Base-by-base conservation (phyloP, 2,329 filamentous ascomycete species). In the Fusarium staphyleae region DNA sequence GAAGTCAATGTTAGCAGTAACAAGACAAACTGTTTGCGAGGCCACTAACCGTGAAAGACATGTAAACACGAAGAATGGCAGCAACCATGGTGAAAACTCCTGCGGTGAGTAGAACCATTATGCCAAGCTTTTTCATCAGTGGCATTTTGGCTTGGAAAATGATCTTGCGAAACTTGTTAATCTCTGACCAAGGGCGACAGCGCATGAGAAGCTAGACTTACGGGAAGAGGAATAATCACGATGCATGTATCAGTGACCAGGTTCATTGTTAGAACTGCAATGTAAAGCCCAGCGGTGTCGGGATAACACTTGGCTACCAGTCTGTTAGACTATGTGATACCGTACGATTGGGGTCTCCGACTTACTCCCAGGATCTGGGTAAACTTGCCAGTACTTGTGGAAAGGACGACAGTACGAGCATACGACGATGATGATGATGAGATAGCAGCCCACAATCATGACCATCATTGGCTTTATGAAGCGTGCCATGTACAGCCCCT, bases 311-410 rank as follows among this genome's bases (percentile, higher is more conserved):
- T 32, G 13, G 29, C 29, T 32, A 12, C 9, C 6, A 13, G 29
- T 13, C 14, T 32, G 29, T 32, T 13, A 32, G 29, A 6, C 12
- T n/a, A 12, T 13, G 6, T 6, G 14, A n/a, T 13, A 32, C 13
- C 29, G 14, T 6, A 6, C 12, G 6, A 32, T 6, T 32, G 10
- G 29, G 6, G 13, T 32, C 13, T 3, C 13, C 10, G 1, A 35
- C 50, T 14, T 40, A 53, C 50, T 40, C 8, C 50, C 15, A 22
- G 29, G 29, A 5, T 36, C 30, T 9, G 47, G 35, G 12, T 47
- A 48, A 13, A 55, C 52, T 13, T 49, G 19, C 52, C 52, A 55
- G 47, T 55, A 55, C 18, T 47, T 22, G 11, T 37, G 15, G 26
- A 55, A 55, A 3, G 52, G 52, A 2, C 52, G 47, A 12, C 49